Evolutionary conservation across 768 basidiomycete genomes (phyloP), one percentile per base, ranked within the genome.

Genomic region (Leccinum broughii): DNA sequence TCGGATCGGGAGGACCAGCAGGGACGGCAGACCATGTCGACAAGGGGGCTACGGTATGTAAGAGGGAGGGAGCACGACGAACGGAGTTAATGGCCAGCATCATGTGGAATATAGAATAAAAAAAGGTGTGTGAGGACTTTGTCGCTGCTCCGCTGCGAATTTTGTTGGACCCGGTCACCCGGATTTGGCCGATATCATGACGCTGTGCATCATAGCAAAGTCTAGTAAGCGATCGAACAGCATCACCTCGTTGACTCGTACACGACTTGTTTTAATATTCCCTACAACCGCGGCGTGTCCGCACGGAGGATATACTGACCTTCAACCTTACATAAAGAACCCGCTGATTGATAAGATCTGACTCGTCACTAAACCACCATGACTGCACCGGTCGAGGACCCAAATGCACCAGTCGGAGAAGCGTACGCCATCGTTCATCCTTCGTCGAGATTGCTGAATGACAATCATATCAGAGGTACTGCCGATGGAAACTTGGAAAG

Each of bases 1-100:
- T 96, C 54, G 94, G 86, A 73, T 96, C 94, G 26, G 94, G 93
- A 63, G 94, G 94, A 30, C 94, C 94, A 28, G 90, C 89, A 53
- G 87, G 85, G 59, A 96, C 92, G 60, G 82, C 76, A 53, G 88
- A 83, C 94, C 94, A 96, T 22, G 84, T 85, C 13, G 92, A 94
- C 59, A 87, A 71, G 60, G 68, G 81, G 54, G 81, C 75, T 67
- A 67, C 62, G 55, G 68, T 64, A 57, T 74, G 75, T 57, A 75
- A 64, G 66, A 76, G 72, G 66, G 77, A 72, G 57, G 78, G 75
- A 51, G 80, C 73, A 54, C 83, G 82, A 73, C 87, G 85, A 57
- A 80, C 75, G 64, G 84, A 64, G 62, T 55, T 64, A 28, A 81
- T 68, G 69, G 82, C 75, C 70, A 78, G 73, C 78, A 77, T 84